phyloP scores from a whole-genome alignment of 352 stramenopile species.

The Globisporangium parvum region DNA sequence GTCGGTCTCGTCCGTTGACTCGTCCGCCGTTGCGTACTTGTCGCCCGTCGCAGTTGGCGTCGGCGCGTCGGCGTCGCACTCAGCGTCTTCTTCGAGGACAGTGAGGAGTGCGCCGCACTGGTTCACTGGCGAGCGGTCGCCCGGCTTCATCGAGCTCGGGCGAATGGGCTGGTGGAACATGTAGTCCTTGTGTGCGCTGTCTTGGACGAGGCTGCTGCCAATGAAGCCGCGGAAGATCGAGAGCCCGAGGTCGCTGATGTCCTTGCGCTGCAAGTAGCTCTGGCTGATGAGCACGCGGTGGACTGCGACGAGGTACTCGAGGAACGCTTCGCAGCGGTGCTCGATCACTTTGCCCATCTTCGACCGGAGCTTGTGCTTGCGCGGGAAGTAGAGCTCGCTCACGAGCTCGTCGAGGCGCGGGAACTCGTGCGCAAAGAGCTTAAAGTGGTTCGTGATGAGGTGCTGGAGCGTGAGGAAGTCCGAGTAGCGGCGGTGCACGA shows the following conservation, averaged over 20 bases:
- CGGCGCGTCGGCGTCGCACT: slow-evolving; percentile 20
- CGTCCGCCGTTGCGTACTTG: slow-evolving; percentile 13
- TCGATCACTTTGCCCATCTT: slow-evolving; percentile 49
- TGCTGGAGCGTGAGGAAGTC: slow-evolving; percentile 57
- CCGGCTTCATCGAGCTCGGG: slow-evolving; percentile 32
- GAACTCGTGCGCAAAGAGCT: slow-evolving; percentile 46
- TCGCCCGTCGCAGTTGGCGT: slow-evolving; percentile 1
- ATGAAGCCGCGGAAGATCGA: slow-evolving; percentile 69
- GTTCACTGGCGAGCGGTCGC: slow-evolving; percentile 43
- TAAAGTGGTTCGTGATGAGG: slow-evolving; percentile 49
- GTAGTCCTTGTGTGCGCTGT: slow-evolving; percentile 52
- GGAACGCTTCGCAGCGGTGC: slow-evolving; percentile 56
- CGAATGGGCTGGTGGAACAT: slow-evolving; percentile 45
- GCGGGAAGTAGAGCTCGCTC: slow-evolving; percentile 61
- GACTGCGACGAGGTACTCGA: slow-evolving; percentile 54
- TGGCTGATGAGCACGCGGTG: slow-evolving; percentile 63
- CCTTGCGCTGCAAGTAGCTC: slow-evolving; percentile 41
- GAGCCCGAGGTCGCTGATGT: slow-evolving; percentile 54
- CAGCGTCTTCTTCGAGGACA: slow-evolving; percentile 46
- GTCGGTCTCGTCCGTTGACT: slow-evolving; percentile 30
- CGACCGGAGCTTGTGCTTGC: slow-evolving; percentile 56
- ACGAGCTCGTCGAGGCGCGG: slow-evolving; percentile 34
- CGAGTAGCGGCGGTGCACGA: slow-evolving; percentile 59
- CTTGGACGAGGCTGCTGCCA: slow-evolving; percentile 46
- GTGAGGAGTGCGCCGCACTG: slow-evolving; percentile 59